Evolutionary conservation across 2,329 filamentous ascomycete species (phyloP).

Genomic region (Plenodomus biglobosus): DNA sequence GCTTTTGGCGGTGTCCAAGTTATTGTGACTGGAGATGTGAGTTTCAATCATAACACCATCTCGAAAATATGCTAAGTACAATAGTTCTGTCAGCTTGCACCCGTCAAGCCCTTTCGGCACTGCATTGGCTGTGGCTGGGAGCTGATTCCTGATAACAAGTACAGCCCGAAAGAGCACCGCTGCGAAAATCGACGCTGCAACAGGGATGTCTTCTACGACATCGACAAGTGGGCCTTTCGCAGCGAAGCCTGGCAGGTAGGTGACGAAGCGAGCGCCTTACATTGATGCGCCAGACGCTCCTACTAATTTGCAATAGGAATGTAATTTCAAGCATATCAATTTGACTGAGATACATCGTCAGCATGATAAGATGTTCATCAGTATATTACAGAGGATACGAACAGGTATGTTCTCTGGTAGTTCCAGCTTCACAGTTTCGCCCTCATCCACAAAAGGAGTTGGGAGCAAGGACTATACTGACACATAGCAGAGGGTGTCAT

Average conservation of each 20-base stretch:
- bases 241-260: constrained; percentile 55
- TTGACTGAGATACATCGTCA: constrained; percentile 61
- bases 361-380: constrained; percentile 56
- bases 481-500: constrained; percentile 28
- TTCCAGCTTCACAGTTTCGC: neutral
- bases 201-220: constrained; percentile 48
- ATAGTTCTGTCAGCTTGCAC: constrained; percentile 51
- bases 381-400: constrained; percentile 58
- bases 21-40: constrained; percentile 57
- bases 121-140: constrained; percentile 55
- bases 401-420: constrained; percentile 43
- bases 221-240: constrained; percentile 63
- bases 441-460: neutral
- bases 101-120: constrained; percentile 58
- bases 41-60: constrained; percentile 28
- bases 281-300: neutral
- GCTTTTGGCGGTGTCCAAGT: constrained; percentile 57
- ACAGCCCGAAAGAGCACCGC: constrained; percentile 10
- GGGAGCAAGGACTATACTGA: constrained; percentile 1
- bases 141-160: constrained; percentile 15
- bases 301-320: constrained; percentile 38
- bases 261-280: neutral
- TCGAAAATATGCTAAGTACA: neutral
- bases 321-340: constrained; percentile 56
- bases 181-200: constrained; percentile 22